A percentile compares a stretch with the other conserved stretches of the same genome.
These are phyloP conservation scores for Colletotrichum aenigma DNA, from an alignment of 2,329 filamentous ascomycete species.

Conservation along the genomic window DNA sequence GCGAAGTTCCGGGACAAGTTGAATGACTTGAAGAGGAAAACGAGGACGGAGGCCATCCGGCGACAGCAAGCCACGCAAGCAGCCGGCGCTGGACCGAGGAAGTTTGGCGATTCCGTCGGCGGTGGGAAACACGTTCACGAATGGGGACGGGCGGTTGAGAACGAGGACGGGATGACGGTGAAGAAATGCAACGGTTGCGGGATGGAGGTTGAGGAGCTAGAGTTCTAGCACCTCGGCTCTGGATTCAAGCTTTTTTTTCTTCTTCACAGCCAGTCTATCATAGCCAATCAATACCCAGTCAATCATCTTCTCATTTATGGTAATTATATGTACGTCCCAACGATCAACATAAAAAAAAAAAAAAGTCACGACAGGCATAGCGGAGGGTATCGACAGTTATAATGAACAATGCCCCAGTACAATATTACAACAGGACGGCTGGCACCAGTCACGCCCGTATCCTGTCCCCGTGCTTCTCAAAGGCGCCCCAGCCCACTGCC, in stretches of 20 bases:
- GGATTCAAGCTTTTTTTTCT: too few species aligned
- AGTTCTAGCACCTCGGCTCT: slow-evolving; percentile 61
- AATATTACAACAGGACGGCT: background rate
- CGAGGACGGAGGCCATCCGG: slow-evolving; percentile 87
- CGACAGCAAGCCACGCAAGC: slow-evolving; percentile 64
- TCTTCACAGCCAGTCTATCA: background rate
- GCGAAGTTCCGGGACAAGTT: slow-evolving; percentile 91
- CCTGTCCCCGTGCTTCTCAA: background rate
- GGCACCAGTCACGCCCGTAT: background rate
- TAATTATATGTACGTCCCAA: background rate
- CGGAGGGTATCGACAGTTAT: slow-evolving; percentile 8
- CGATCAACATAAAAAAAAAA: background rate
- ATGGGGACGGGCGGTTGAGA: slow-evolving; percentile 76
- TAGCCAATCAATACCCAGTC: background rate
- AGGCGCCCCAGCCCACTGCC: background rate
- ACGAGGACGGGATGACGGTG: slow-evolving; percentile 73
- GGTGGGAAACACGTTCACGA: slow-evolving; percentile 83
- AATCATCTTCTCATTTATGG: background rate
- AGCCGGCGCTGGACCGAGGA: slow-evolving; percentile 54
- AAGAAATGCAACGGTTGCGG: slow-evolving; percentile 81
- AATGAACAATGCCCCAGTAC: slow-evolving; percentile 6
- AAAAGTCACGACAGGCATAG: background rate
- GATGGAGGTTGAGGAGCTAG: slow-evolving; percentile 80
- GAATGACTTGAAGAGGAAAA: slow-evolving; percentile 89
- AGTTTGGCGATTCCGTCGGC: slow-evolving; percentile 80